Percentiles rank a stretch among this genome's conserved stretches.
phyloP scores from a whole-genome alignment of 1,284 basidiomycete species.

The Tetrapyrgos nigripes region DNA sequence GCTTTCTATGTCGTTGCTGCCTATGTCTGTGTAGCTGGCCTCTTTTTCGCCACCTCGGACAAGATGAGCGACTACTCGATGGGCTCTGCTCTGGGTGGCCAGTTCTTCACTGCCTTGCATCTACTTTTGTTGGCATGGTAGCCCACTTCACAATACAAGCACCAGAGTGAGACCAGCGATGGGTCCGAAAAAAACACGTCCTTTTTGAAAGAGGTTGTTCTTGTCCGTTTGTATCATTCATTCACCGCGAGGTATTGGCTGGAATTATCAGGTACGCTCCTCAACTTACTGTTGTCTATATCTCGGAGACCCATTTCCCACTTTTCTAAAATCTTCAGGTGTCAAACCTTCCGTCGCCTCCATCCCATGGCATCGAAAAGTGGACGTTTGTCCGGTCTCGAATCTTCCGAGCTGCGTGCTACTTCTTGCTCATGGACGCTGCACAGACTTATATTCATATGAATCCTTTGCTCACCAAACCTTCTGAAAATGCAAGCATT shows the following conservation, averaged over 20 bases:
- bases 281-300: no score
- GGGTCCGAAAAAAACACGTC: conserved; percentile 1
- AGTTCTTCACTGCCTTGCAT: conserved; percentile 21
- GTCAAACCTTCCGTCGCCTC: conserved; percentile 3
- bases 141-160: conserved; percentile 21
- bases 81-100: conserved; percentile 14
- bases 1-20: no score
- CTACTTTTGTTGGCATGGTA: conserved; percentile 21
- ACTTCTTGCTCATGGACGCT: conserved; percentile 23
- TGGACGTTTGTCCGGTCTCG: conserved; percentile 15
- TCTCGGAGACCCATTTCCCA: background rate
- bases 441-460: conserved; percentile 23
- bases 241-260: conserved; percentile 23
- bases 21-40: no score
- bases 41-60: conserved; percentile 14
- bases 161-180: conserved; percentile 17
- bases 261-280: conserved; percentile 23
- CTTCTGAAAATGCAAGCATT: conserved; percentile 15
- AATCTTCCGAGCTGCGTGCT: conserved; percentile 10
- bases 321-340: background rate
- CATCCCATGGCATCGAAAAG: background rate
- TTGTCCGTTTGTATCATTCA: conserved; percentile 19
- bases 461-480: conserved; percentile 20
- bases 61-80: conserved; percentile 11
- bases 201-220: conserved; percentile 15